A percentile compares a stretch with the other conserved stretches of the same genome.
Evolutionary conservation across 2,329 filamentous ascomycete genomes (phyloP).

Genomic region (Dactylellina sp.): DNA sequence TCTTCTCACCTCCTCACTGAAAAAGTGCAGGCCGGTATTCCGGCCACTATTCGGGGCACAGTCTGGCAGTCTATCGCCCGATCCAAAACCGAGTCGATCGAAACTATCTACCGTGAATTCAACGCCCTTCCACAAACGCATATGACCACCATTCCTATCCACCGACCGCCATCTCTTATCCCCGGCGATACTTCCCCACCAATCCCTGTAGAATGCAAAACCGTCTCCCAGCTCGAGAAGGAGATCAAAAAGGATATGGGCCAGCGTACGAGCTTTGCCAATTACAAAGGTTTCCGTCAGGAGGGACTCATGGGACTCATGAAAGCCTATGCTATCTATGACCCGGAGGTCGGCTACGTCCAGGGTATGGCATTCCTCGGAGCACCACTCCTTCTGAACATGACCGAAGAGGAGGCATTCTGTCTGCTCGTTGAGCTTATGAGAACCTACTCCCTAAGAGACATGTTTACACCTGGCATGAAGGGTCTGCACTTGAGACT

Average conservation of each 20-base stretch:
- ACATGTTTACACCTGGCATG: slow-evolving; percentile 96
- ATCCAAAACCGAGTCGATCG: slow-evolving; percentile 91
- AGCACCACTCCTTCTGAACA: slow-evolving; percentile 97
- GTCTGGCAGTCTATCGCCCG: slow-evolving; percentile 98
- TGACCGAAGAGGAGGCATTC: slow-evolving; percentile 97
- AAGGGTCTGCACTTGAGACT: slow-evolving; percentile 91
- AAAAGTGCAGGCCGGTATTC: slow-evolving; percentile 92
- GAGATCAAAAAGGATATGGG: slow-evolving; percentile 90
- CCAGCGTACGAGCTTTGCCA: slow-evolving; percentile 93
- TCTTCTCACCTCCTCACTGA: slow-evolving; percentile 88
- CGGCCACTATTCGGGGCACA: slow-evolving; percentile 93
- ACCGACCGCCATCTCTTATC: slow-evolving; percentile 43
- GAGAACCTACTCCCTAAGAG: slow-evolving; percentile 93
- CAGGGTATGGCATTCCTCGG: slow-evolving; percentile 99
- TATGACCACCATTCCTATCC: slow-evolving; percentile 56
- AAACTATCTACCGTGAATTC: slow-evolving; percentile 85
- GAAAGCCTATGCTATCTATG: slow-evolving; percentile 96
- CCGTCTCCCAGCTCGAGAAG: slow-evolving; percentile 76
- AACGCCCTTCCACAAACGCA: slow-evolving; percentile 67
- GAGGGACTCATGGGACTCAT: slow-evolving; percentile 93
- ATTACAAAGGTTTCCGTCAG: slow-evolving; percentile 90
- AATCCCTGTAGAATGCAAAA: slow-evolving; percentile 56
- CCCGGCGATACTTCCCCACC: slow-evolving; percentile 42
- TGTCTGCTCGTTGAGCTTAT: slow-evolving; percentile 91
- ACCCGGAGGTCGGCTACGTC: slow-evolving; percentile 93